phyloP scores from a whole-genome alignment of 2,329 filamentous ascomycete genomes.

The Apiospora rasikravindrae region DNA sequence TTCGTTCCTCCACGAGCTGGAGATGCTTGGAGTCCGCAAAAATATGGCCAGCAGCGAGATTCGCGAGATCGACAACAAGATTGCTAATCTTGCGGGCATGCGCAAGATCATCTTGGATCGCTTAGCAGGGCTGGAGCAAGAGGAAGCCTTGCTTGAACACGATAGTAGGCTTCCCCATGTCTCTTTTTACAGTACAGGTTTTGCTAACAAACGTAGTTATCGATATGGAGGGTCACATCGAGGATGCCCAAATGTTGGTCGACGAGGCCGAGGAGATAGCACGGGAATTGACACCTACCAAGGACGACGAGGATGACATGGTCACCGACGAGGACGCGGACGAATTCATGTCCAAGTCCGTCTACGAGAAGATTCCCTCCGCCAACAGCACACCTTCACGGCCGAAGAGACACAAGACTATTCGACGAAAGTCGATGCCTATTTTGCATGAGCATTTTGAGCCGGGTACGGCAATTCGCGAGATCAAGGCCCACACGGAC shows the following conservation, averaged over 20 bases:
- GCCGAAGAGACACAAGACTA: conserved; percentile 58
- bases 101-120: conserved; percentile 89
- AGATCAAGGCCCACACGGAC: conserved; percentile 88
- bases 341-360: conserved; percentile 95
- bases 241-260: conserved; percentile 64
- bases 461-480: conserved; percentile 84
- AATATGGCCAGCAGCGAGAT: conserved; percentile 98
- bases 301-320: conserved; percentile 56
- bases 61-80: conserved; percentile 94
- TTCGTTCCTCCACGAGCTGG: conserved; percentile 80
- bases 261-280: conserved; percentile 64
- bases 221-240: conserved; percentile 65
- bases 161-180: conserved; percentile 66
- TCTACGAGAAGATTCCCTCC: conserved; percentile 88
- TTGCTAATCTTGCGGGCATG: conserved; percentile 91
- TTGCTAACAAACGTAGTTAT: conserved; percentile 51
- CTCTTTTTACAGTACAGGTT: background rate
- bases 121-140: conserved; percentile 83
- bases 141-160: conserved; percentile 88
- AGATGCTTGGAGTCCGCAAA: conserved; percentile 91
- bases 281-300: conserved; percentile 53
- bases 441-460: conserved; percentile 95
- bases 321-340: conserved; percentile 57
- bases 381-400: conserved; percentile 55
- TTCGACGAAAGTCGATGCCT: conserved; percentile 84